Evolutionary conservation across 1,284 basidiomycete species (phyloP).

Genomic region (Marasmius sp.): DNA sequence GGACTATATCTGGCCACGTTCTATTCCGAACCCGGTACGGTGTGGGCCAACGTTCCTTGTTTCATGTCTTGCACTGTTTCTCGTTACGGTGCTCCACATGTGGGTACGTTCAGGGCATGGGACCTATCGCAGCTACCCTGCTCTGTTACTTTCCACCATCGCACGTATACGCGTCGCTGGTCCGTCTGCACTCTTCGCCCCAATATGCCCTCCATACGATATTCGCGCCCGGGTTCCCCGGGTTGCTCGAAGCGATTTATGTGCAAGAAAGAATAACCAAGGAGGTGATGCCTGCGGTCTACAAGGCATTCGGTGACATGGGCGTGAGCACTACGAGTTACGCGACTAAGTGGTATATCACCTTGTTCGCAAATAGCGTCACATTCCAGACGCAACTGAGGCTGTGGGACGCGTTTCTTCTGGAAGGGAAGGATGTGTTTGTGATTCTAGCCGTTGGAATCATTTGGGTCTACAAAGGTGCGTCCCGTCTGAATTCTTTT

Average conservation of each 20-base stretch:
- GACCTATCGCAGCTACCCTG: constrained; percentile 92
- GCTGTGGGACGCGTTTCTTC: constrained; percentile 91
- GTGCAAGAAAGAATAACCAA: constrained; percentile 89
- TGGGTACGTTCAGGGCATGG: constrained; percentile 99
- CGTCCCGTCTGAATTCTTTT: constrained; percentile 19
- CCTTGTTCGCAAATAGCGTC: constrained; percentile 92
- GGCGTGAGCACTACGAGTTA: constrained; percentile 92
- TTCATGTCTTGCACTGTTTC: constrained; percentile 93
- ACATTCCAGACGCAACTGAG: constrained; percentile 94
- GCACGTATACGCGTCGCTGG: constrained; percentile 81
- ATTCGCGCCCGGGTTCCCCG: constrained; percentile 95
- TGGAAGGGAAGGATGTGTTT: constrained; percentile 90
- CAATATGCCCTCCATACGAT: constrained; percentile 87
- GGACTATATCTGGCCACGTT: constrained; percentile 94
- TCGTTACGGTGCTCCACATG: constrained; percentile 85
- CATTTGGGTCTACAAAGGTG: constrained; percentile 87
- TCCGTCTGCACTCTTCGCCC: constrained; percentile 72
- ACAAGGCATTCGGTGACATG: constrained; percentile 79
- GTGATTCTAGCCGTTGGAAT: constrained; percentile 84
- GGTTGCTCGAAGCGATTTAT: constrained; percentile 91
- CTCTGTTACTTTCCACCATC: constrained; percentile 92
- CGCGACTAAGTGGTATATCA: constrained; percentile 99
- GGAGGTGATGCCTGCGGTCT: constrained; percentile 87
- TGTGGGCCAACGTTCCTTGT: constrained; percentile 88
- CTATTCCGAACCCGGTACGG: constrained; percentile 97